Base-by-base conservation (phyloP, 495 filamentous ascomycete species). In the Daldinia concentrica region DNA sequence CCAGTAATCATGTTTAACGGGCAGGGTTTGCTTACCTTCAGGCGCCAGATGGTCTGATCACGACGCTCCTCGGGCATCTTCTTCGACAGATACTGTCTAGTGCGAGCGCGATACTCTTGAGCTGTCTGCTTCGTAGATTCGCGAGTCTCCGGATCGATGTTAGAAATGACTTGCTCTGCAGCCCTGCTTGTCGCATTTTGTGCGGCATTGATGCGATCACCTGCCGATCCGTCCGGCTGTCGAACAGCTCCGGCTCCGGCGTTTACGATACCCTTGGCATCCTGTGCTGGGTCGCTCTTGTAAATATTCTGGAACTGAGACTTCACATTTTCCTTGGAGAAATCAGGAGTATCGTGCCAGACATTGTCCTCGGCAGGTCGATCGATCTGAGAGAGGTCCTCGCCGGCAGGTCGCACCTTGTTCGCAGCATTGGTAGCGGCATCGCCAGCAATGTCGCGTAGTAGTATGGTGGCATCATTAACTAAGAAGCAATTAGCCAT, bases 51-150 rank as follows among this genome's bases (percentile, higher is more conserved):
- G 26, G 89, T 89, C 83, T 97, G 95, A 2, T 98, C 94, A 30
- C 95, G 93, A 64, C 96, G 93, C 81, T 98, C 95, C 83, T 94
- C 84, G 0, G 95, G 95, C 78, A 99, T 84, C 84, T 98, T 98
- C 58, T 88, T 84, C 15, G 85, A 83, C 26, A 97, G 77, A 75
- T 97, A 98, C 62, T 90, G 86, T 76, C 85, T 89, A 27, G 89
- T 85, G 52, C 86, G 86, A 30, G 88, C 86, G 3, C 85, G 84
- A 57, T 84, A 82, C 65, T 90, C 81, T 22, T 66, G 69, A 24
- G 64, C 43, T 14, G 70, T 66, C 36, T 75, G 51, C 26, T 72
- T 82, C 27, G 81, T 82, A 22, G 83, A 74, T 39, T 81, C 81
- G 58, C 80, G 82, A 51, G 86, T 86, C 11, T 79, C 80, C 26